A percentile compares a stretch with the other conserved stretches of the same genome.
phyloP scores from a whole-genome alignment of 2,329 filamentous ascomycete genomes.

The Calonectria pseudoreteaudii region DNA sequence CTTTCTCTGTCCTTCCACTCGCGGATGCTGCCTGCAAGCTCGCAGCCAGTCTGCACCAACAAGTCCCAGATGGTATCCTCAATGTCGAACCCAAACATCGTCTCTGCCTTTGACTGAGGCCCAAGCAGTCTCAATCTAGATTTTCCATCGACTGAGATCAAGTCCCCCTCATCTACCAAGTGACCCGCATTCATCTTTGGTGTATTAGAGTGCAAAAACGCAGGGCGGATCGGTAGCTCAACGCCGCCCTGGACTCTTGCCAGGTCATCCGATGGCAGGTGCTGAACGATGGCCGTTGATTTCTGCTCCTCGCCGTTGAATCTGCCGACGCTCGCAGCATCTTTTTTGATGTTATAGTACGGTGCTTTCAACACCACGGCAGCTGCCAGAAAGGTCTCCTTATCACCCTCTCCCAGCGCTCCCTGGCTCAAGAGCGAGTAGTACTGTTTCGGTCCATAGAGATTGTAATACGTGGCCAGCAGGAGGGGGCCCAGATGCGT shows the following conservation, averaged over 20 bases:
- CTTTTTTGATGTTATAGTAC: constrained; percentile 17
- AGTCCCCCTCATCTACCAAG: constrained; percentile 22
- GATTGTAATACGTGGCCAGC: constrained; percentile 26
- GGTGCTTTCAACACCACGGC: constrained; percentile 15
- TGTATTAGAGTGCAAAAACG: constrained; percentile 25
- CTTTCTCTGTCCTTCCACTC: constrained; percentile 19
- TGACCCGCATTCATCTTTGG: constrained; percentile 28
- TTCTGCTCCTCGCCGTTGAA: constrained; percentile 19
- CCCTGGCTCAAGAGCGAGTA: constrained; percentile 24
- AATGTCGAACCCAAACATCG: constrained; percentile 19
- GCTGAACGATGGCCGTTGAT: constrained; percentile 19
- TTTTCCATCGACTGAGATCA: constrained; percentile 13
- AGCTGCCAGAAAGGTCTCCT: constrained; percentile 24
- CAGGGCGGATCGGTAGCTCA: not conserved
- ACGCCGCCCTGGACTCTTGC: not conserved
- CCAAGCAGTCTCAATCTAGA: constrained; percentile 23
- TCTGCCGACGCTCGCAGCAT: constrained; percentile 4
- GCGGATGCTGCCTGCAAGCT: constrained; percentile 19
- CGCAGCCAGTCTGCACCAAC: constrained; percentile 26
- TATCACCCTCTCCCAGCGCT: constrained; percentile 24
- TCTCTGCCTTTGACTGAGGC: constrained; percentile 8
- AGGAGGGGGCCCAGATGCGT: constrained; percentile 15
- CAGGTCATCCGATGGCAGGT: constrained; percentile 15
- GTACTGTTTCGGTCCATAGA: constrained; percentile 17
- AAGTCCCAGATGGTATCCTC: constrained; percentile 26